A percentile compares a stretch with the other conserved stretches of the same genome.
Conservation (phyloP, 2,329 filamentous ascomycete species). For the Penicillium sp. region DNA sequence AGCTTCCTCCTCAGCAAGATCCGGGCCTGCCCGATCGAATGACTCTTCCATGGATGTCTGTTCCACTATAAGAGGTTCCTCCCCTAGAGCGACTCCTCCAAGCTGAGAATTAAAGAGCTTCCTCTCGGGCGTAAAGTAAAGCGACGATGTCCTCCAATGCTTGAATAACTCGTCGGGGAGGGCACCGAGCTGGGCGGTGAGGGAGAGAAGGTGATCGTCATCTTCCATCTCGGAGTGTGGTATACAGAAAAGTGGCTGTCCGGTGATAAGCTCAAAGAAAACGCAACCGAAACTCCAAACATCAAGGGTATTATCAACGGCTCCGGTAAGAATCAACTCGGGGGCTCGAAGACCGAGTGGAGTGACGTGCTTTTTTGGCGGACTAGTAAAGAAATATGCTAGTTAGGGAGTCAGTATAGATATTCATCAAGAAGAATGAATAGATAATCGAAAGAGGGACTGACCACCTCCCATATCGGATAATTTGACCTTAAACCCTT, state of each 20-base stretch:
- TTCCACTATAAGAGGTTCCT: constrained; percentile 26
- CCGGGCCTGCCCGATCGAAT: constrained; percentile 25
- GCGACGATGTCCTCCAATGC: constrained; percentile 27
- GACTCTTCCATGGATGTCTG: constrained; percentile 25
- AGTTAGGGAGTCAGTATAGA: constrained; percentile 10
- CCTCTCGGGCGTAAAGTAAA: constrained; percentile 27
- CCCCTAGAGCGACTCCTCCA: constrained; percentile 20
- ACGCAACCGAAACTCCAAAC: constrained; percentile 36
- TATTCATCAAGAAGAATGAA: constrained; percentile 10
- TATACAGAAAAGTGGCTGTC: constrained; percentile 26
- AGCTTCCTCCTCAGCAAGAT: constrained; percentile 29
- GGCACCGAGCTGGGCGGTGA: constrained; percentile 26
- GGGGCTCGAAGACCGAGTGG: constrained; percentile 29
- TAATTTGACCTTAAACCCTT: constrained; percentile 31
- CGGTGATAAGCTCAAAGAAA: constrained; percentile 36
- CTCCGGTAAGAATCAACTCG: constrained; percentile 30
- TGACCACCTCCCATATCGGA: constrained; percentile 34
- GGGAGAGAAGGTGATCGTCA: constrained; percentile 31
- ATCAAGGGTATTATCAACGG: constrained; percentile 27
- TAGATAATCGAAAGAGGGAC: constrained; percentile 13
- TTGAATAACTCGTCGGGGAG: constrained; percentile 28
- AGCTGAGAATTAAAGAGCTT: constrained; percentile 23
- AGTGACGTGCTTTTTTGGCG: constrained; percentile 25
- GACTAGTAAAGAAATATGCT: constrained; percentile 30
- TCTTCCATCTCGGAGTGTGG: constrained; percentile 26